These are phyloP conservation scores for Daldinia vernicosa DNA, from an alignment of 495 filamentous ascomycete species.

Conservation along the genomic window DNA sequence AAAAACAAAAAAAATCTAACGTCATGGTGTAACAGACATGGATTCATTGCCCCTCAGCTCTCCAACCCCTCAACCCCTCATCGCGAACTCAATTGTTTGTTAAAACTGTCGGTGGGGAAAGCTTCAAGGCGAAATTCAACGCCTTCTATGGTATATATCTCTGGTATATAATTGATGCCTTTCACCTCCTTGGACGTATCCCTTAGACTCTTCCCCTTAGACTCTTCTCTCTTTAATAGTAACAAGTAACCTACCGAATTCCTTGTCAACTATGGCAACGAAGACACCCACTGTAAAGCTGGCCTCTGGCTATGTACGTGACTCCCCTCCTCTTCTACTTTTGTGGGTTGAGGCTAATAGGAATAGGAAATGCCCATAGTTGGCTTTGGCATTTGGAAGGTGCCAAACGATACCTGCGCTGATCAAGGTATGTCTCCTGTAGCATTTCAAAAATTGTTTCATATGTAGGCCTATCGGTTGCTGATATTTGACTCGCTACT, in stretches of 20 bases:
- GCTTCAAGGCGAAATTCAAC: slow-evolving; percentile 6
- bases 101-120: background rate
- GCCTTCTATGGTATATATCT: slow-evolving; percentile 11
- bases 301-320: slow-evolving; percentile 46
- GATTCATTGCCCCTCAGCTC: slow-evolving; percentile 8
- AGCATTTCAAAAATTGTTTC: background rate
- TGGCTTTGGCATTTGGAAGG: slow-evolving; percentile 74
- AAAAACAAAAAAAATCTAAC: slow-evolving; percentile 13
- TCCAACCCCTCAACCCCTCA: slow-evolving; percentile 38
- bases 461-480: background rate
- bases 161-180: slow-evolving; percentile 11
- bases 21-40: slow-evolving; percentile 28
- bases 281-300: slow-evolving; percentile 41
- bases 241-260: background rate
- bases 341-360: slow-evolving; percentile 11
- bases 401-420: slow-evolving; percentile 70
- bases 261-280: slow-evolving; percentile 31
- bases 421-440: slow-evolving; percentile 50
- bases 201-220: background rate
- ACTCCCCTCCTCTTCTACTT: background rate
- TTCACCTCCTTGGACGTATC: background rate
- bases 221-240: background rate
- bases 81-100: slow-evolving; percentile 15
- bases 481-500: slow-evolving; percentile 6
- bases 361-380: slow-evolving; percentile 72